Evolutionary conservation across 805 yeast species (phyloP).

Genomic region (Zygosaccharomyces rouxii): DNA sequence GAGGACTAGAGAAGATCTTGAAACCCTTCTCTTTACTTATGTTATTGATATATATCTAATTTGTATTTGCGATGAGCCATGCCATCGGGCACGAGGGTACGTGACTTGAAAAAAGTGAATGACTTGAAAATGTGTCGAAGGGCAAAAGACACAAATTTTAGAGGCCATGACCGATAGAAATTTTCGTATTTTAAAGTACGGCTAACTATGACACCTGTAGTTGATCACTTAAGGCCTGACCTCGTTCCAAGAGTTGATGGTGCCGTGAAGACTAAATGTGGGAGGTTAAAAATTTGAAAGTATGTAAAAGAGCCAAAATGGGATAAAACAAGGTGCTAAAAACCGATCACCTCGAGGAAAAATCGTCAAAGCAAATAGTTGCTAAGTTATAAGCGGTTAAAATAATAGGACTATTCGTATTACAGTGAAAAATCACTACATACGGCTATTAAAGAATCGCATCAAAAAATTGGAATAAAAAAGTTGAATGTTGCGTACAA

Average conservation of each 20-base stretch:
- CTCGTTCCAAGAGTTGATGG: not conserved
- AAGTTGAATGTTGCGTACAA: not conserved
- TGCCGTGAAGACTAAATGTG: not conserved
- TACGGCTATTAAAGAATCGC: not conserved
- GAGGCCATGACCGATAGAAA: not conserved
- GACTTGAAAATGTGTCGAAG: not conserved
- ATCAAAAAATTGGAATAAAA: constrained; percentile 2
- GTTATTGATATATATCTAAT: not conserved
- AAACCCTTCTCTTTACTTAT: not conserved
- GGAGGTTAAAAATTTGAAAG: not conserved
- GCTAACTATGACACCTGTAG: not conserved
- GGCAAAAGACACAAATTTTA: not conserved
- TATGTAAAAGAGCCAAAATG: not conserved
- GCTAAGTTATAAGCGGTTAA: not conserved
- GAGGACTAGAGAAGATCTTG: not conserved
- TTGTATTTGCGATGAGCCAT: constrained; percentile 5
- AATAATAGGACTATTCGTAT: too few species aligned
- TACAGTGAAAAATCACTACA: not conserved
- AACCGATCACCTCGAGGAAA: not conserved
- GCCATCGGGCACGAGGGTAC: not conserved
- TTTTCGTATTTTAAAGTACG: not conserved
- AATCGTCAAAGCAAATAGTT: not conserved
- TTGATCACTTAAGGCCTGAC: not conserved
- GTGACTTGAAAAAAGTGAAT: constrained; percentile 3
- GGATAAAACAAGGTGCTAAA: not conserved